Evolutionary conservation across 2,329 filamentous ascomycete genomes (phyloP).

Genomic region (Waltergamsia citrina): DNA sequence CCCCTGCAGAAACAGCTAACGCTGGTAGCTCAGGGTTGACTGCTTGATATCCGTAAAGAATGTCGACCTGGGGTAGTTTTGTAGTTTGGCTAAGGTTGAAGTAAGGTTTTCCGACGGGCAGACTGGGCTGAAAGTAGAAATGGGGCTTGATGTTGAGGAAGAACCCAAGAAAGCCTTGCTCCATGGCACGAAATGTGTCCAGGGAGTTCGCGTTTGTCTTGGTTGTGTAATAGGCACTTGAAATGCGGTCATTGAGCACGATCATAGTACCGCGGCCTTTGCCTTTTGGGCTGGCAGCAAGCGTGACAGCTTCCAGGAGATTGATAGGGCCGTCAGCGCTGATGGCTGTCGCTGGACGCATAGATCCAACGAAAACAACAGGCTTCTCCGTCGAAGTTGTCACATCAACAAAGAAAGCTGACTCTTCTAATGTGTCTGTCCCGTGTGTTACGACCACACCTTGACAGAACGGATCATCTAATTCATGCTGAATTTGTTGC

Average conservation of each 20-base stretch:
- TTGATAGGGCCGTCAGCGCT: conserved; percentile 57
- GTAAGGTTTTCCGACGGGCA: conserved; percentile 17
- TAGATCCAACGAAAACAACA: conserved; percentile 49
- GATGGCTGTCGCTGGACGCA: conserved; percentile 53
- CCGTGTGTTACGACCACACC: conserved; percentile 54
- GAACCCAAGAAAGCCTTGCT: conserved; percentile 46
- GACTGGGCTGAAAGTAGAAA: conserved; percentile 35
- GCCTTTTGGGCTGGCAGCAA: conserved; percentile 37
- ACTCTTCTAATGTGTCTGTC: conserved; percentile 56
- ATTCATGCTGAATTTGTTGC: conserved; percentile 34
- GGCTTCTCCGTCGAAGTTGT: conserved; percentile 48
- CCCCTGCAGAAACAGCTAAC: conserved; percentile 36
- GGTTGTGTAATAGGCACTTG: conserved; percentile 43
- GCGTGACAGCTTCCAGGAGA: conserved; percentile 47
- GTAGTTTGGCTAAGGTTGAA: conserved; percentile 23
- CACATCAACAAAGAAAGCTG: conserved; percentile 51
- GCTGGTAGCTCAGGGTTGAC: conserved; percentile 36
- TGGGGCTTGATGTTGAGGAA: conserved; percentile 40
- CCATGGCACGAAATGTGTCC: conserved; percentile 50
- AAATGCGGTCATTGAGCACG: conserved; percentile 52
- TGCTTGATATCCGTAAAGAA: conserved; percentile 45
- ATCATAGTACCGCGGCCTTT: conserved; percentile 45
- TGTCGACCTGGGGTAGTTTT: conserved; percentile 41
- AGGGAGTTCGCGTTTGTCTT: conserved; percentile 55
- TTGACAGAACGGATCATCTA: conserved; percentile 27